Conservation (phyloP, 345 rosid species). For the Microthlaspi erraticum region DNA sequence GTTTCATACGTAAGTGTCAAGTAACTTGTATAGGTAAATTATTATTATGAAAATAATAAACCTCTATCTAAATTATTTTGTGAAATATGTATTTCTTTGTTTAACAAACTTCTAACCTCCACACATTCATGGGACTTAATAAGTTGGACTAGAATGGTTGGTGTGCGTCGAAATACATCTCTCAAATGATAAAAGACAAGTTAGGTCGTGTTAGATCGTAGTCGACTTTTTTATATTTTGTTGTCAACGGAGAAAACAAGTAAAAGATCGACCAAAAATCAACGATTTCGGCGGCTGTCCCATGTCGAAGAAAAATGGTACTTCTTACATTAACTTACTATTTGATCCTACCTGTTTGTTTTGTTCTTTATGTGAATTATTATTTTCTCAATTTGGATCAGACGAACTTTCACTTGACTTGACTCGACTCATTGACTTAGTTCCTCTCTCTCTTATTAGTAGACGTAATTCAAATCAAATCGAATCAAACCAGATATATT, state of each 20-base stretch:
- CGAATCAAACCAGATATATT: no score
- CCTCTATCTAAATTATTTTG: no score
- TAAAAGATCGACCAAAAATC: background rate
- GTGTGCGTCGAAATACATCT: background rate
- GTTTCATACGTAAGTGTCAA: no score
- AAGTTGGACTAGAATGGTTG: background rate
- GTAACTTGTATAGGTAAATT: no score
- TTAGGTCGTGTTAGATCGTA: constrained; percentile 19
- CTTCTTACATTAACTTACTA: background rate
- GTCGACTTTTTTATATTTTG: constrained; percentile 22
- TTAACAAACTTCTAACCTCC: no score
- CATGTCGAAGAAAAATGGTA: constrained; percentile 3
- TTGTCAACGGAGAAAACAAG: constrained; percentile 30
- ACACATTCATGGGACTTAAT: background rate
- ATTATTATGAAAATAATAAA: no score
- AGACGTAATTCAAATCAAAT: no score
- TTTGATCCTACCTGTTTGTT: background rate
- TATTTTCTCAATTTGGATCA: background rate
- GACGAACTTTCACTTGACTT: constrained; percentile 13
- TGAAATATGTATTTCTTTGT: no score
- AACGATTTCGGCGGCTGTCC: constrained; percentile 33
- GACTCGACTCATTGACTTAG: constrained; percentile 5
- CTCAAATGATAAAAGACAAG: background rate
- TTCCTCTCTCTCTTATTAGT: no score
- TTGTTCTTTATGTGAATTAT: background rate